Percentiles rank a stretch among this genome's conserved stretches.
Conservation (phyloP, 192 early-diverging fungal species). For the Coemansia sp. region DNA sequence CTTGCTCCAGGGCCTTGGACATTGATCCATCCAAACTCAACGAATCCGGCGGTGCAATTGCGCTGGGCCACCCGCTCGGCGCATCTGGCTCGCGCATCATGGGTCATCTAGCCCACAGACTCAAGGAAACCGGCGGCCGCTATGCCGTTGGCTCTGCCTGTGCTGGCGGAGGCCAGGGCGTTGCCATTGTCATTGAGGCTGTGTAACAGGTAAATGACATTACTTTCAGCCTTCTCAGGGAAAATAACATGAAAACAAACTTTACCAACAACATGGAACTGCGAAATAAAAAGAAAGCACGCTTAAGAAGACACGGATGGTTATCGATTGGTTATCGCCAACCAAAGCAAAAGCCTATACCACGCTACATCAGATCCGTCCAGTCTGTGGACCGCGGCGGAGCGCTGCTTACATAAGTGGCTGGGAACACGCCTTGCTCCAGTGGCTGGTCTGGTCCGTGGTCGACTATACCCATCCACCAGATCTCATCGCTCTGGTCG, state of each 20-base stretch:
- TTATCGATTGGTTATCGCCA: background rate
- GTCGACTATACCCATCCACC: slow-evolving; percentile 80
- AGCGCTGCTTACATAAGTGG: slow-evolving; percentile 67
- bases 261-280: too few relatives aligned
- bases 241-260: too few relatives aligned
- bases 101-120: slow-evolving; percentile 81
- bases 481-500: slow-evolving; percentile 77
- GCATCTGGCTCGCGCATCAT: slow-evolving; percentile 96
- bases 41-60: slow-evolving; percentile 90
- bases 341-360: background rate
- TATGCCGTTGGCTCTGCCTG: slow-evolving; percentile 94
- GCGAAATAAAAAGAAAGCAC: too few relatives aligned
- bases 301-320: too few relatives aligned
- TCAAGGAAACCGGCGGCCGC: slow-evolving; percentile 79
- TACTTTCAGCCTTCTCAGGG: too few relatives aligned
- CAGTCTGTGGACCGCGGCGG: slow-evolving; percentile 54
- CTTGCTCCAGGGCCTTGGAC: slow-evolving; percentile 87
- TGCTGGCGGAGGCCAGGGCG: slow-evolving; percentile 93
- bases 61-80: slow-evolving; percentile 92
- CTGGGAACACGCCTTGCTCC: slow-evolving; percentile 77
- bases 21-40: slow-evolving; percentile 81
- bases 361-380: slow-evolving; percentile 44
- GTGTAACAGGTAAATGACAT: slow-evolving; percentile 9
- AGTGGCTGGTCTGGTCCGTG: slow-evolving; percentile 61
- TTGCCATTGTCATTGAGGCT: slow-evolving; percentile 72